Evolutionary conservation across 352 stramenopile genomes (phyloP).

Genomic region (Phytophthora pluvialis): DNA sequence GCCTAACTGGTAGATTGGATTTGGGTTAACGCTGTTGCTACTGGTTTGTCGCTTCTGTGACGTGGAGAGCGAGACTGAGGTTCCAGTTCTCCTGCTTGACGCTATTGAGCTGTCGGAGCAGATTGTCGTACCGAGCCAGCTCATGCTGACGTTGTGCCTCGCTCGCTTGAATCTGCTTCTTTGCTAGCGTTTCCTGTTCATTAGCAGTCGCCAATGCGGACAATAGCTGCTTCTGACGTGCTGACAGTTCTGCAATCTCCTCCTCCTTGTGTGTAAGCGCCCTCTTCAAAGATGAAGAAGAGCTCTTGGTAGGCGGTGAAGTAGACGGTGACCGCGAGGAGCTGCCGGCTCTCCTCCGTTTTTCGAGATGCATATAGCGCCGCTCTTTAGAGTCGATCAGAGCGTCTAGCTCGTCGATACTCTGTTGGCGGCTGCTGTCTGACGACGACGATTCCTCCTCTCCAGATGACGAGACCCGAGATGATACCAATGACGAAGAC

Average conservation of each 20-base stretch:
- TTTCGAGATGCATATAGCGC: conserved; percentile 27
- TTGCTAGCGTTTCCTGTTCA: conserved; percentile 78
- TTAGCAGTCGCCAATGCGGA: conserved; percentile 70
- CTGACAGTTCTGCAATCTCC: conserved; percentile 41
- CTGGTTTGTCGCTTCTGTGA: conserved; percentile 50
- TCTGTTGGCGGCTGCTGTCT: conserved; percentile 31
- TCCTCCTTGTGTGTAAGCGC: conserved; percentile 50
- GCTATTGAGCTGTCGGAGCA: conserved; percentile 59
- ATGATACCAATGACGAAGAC: conserved; percentile 36
- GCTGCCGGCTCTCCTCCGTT: conserved; percentile 21
- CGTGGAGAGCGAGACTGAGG: conserved; percentile 66
- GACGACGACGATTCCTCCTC: conserved; percentile 22
- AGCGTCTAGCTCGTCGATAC: conserved; percentile 48
- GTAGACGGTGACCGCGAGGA: conserved; percentile 16
- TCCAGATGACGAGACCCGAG: conserved; percentile 13
- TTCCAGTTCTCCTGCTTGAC: conserved; percentile 77
- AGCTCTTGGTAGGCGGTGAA: conserved; percentile 21
- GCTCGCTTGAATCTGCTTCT: conserved; percentile 48
- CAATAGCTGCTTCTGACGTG: conserved; percentile 39
- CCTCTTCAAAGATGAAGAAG: conserved; percentile 32
- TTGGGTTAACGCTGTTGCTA: conserved; percentile 17
- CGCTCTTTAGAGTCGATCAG: conserved; percentile 46
- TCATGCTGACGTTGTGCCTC: conserved; percentile 43
- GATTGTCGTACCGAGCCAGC: conserved; percentile 47
- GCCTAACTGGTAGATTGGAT: conserved; percentile 17